Evolutionary conservation across 108 stramenopile species (phyloP), one percentile per base, ranked within the genome.

Genomic region (Parmales sp.): DNA sequence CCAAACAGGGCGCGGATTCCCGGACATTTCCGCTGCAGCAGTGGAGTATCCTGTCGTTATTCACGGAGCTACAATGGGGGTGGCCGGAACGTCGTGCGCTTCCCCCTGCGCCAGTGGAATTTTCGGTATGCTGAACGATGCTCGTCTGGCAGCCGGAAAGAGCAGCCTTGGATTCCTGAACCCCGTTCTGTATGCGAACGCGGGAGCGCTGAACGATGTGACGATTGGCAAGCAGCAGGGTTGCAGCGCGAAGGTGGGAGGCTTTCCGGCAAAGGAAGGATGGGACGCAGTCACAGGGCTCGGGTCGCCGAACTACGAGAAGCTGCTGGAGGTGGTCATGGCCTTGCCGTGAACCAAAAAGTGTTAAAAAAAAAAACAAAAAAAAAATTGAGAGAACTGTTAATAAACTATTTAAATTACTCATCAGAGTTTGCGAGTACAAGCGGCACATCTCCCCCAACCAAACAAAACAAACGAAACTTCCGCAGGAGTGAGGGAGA

Each of bases 241-340:
- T 13, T 66, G 75, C 72, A 20, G 26, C 8, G 37, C n/a, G 8
- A 60, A 34, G 16, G 4, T 4, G 3, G 16, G 28, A 1, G 75
- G 75, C 39, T 76, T 76, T 39, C 34, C 38, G 4, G 75, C 70
- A 13, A 29, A 20, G 29, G 7, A 51, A 37, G 75, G 75, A n/a
- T 76, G 75, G 75, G 75, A 76, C 51, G 60, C 75, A 0, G 66
- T 39, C 26, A 67, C 75, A 1, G 75, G 75, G 37, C 20, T 74
- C 13, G 73, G 73, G 26, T 34, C 54, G 19, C 67, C 68, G 4
- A 69, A 67, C 69, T 65, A 49, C 67, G 64, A 38, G 64, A 39
- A 38, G 38, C 37, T 64, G 4, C 28, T 64, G 18, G 64, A 64
- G 11, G 64, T 64, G 3, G 64, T 39, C 38, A 38, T 64, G 64